Evolutionary conservation across 2,329 filamentous ascomycete species (phyloP).

Genomic region (Phialophora tarda): DNA sequence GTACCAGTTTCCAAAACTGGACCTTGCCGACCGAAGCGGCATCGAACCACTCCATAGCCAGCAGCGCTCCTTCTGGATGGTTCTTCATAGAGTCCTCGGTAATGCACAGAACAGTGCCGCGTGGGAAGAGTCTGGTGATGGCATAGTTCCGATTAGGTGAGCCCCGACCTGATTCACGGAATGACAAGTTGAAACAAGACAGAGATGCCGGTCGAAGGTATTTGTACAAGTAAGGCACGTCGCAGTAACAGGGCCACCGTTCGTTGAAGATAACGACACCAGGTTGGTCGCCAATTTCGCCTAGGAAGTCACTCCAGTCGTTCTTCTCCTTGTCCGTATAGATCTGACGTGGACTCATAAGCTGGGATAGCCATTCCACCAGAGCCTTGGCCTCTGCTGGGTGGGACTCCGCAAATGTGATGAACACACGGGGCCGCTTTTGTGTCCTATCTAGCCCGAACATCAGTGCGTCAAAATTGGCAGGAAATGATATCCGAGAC

Average conservation of each 20-base stretch:
- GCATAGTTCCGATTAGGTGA: neutral
- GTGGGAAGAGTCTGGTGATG: conserved; percentile 28
- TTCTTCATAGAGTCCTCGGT: conserved; percentile 28
- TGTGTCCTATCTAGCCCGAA: conserved; percentile 1
- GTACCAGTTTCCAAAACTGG: conserved; percentile 22
- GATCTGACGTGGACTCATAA: conserved; percentile 18
- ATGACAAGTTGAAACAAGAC: conserved; percentile 25
- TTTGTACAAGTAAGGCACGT: conserved; percentile 15
- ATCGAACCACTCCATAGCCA: conserved; percentile 32
- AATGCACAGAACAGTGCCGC: conserved; percentile 30
- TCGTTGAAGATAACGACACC: conserved; percentile 28
- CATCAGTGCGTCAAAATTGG: conserved; percentile 16
- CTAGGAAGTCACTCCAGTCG: conserved; percentile 29
- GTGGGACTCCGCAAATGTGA: conserved; percentile 28
- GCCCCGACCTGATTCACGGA: neutral
- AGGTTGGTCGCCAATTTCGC: conserved; percentile 4
- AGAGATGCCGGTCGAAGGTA: neutral
- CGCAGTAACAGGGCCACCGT: conserved; percentile 19
- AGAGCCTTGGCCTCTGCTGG: conserved; percentile 28
- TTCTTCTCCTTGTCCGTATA: conserved; percentile 22
- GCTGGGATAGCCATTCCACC: conserved; percentile 19
- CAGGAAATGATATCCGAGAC: neutral
- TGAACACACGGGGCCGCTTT: conserved; percentile 23
- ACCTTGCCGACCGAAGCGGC: conserved; percentile 9
- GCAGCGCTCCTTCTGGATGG: conserved; percentile 14